Base-by-base conservation (phyloP, 441 rosid genomes). In the Populus hybrid region DNA sequence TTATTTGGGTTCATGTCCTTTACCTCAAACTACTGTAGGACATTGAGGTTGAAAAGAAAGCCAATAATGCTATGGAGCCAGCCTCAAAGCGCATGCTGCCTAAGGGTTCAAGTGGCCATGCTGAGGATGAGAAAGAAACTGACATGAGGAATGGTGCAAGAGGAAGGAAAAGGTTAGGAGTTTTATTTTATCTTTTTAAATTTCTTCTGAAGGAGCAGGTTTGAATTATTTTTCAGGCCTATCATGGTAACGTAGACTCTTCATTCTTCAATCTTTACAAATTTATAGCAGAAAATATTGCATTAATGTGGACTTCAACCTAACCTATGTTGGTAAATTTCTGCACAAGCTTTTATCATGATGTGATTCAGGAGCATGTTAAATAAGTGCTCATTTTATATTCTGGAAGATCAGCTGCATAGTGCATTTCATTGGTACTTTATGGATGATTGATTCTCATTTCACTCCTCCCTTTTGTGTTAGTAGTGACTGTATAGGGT, bases 1-100 rank as follows among this genome's bases (percentile, higher is more conserved):
- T 97, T 94, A 92, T 97, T 92, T 92, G 97, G 97, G 94, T 90
- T 97, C 97, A 97, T 97, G 92, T 93, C 96, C 99, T 93, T 97
- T 94, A 91, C 97, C 95, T 93, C 97, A 91, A 94, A 94, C 99
- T 97, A 87, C 97, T 97, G 99, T 97, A 97, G 99, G 99, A 93
- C 86, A 87, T 86, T 75, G 86, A 79, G 76, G 91, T 69, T 84
- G 91, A 87, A 56, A 91, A 84, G 88, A 45, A 24, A 70, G 88
- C 81, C 78, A 78, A 69, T 69, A 82, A 80, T 76, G 90, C 75
- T 69, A 69, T 81, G 88, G 97, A 86, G 77, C 74, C 35, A 23
- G 72, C 74, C 68, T 82, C 89, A 78, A 88, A 83, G 79, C 72
- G 78, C 50, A 28, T 78, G 64, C 76, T 71, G 77, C 75, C 77